Evolutionary conservation across 257 asterid species (phyloP).

Genomic region (Primulina huaijiensis): DNA sequence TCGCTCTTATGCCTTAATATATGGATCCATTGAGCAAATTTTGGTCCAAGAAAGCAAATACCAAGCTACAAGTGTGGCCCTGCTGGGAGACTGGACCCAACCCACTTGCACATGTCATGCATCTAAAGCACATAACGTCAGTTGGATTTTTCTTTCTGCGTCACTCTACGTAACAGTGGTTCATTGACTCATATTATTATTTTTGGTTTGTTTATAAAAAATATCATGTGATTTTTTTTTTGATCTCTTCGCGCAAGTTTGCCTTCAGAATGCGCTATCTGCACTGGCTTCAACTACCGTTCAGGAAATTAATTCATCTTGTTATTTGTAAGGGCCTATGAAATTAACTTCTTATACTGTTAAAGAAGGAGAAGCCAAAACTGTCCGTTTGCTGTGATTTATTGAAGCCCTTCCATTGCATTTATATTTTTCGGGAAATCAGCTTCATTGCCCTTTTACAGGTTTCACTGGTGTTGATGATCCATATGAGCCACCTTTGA

Average conservation of each 20-base stretch:
- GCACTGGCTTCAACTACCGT: not conserved
- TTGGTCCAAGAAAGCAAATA: not conserved
- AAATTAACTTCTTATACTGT: not conserved
- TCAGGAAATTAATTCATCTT: not conserved
- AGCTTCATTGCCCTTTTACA: constrained; percentile 25
- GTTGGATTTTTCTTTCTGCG: too few species aligned
- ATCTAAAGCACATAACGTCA: not conserved
- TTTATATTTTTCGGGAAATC: not conserved
- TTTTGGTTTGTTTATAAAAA: too few species aligned
- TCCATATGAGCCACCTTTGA: constrained; percentile 88
- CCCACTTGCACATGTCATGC: not conserved
- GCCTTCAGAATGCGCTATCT: not conserved
- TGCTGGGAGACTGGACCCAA: not conserved
- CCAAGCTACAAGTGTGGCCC: not conserved
- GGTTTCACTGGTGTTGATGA: constrained; percentile 98
- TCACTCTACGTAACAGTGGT: too few species aligned
- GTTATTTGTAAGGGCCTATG: not conserved
- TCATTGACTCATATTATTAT: not conserved
- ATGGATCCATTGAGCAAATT: not conserved
- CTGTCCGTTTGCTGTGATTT: not conserved
- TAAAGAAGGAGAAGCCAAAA: constrained; percentile 14
- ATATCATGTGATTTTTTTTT: not conserved
- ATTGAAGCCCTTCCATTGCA: constrained; percentile 14
- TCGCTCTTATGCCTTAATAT: not conserved
- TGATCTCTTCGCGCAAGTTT: not conserved